Percentiles rank a stretch among this genome's conserved stretches.
Conservation (phyloP, 73 alveolate genomes). For the Paramecium bursaria region DNA sequence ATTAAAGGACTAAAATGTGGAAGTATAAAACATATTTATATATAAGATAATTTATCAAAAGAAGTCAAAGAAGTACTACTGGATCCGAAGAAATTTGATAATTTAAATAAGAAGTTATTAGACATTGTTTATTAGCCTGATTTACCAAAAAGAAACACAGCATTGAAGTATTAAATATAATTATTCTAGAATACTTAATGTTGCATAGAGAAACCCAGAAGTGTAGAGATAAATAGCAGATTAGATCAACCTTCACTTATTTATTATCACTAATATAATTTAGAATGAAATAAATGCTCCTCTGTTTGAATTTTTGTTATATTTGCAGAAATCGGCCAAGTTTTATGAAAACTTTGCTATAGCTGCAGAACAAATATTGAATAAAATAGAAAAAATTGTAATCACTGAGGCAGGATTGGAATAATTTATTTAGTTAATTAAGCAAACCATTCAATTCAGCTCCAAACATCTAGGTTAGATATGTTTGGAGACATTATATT, state of each 20-base stretch:
- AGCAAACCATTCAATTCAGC: too few species aligned
- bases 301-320: too few species aligned
- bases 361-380: slow-evolving; percentile 14
- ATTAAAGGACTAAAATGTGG: slow-evolving; percentile 10
- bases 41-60: not conserved
- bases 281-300: too few species aligned
- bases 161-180: too few species aligned
- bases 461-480: not conserved
- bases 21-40: not conserved
- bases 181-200: too few species aligned
- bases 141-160: too few species aligned
- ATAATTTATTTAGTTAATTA: not conserved
- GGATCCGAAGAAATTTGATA: slow-evolving; percentile 3
- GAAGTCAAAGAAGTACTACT: slow-evolving; percentile 10
- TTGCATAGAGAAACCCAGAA: too few species aligned
- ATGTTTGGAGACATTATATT: not conserved
- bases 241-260: too few species aligned
- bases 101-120: slow-evolving; percentile 13
- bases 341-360: not conserved
- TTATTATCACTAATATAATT: too few species aligned
- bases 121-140: too few species aligned
- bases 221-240: too few species aligned
- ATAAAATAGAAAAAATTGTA: slow-evolving; percentile 26
- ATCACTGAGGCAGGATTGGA: slow-evolving; percentile 47
- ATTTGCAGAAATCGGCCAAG: too few species aligned